Evolutionary conservation across 2,329 filamentous ascomycete genomes (phyloP).

Genomic region (Aspergillus sp.): DNA sequence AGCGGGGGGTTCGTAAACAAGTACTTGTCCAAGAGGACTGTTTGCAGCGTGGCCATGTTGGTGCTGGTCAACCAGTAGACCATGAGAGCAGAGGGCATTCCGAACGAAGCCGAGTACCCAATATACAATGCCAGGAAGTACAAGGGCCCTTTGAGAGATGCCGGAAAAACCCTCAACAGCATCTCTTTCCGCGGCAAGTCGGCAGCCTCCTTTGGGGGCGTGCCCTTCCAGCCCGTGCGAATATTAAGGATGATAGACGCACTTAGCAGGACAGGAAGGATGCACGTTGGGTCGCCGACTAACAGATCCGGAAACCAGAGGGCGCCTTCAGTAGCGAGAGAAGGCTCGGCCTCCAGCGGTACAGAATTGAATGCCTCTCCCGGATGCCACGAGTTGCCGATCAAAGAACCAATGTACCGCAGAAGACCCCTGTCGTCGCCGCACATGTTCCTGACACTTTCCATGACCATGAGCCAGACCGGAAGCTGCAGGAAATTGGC

Average conservation of each 20-base stretch:
- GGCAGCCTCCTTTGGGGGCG: slow-evolving; percentile 11
- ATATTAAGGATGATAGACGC: slow-evolving; percentile 43
- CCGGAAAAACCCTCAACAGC: slow-evolving; percentile 13
- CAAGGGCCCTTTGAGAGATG: slow-evolving; percentile 21
- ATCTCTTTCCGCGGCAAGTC: slow-evolving; percentile 20
- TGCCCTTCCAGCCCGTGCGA: slow-evolving; percentile 19
- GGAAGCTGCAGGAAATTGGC: slow-evolving; percentile 34
- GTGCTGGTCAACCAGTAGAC: slow-evolving; percentile 44
- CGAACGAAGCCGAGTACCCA: slow-evolving; percentile 21
- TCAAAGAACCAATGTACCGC: slow-evolving; percentile 24
- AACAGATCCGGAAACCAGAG: slow-evolving; percentile 53
- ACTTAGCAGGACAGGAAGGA: slow-evolving; percentile 42
- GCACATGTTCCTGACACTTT: slow-evolving; percentile 40
- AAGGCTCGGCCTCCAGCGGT: slow-evolving; percentile 34
- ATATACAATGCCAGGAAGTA: slow-evolving; percentile 32
- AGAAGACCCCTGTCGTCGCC: slow-evolving; percentile 34
- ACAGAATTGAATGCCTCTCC: slow-evolving; percentile 11
- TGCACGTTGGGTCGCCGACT: slow-evolving; percentile 41
- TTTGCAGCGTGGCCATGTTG: slow-evolving; percentile 34
- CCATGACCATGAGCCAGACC: slow-evolving; percentile 39
- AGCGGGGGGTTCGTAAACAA: slow-evolving; percentile 28
- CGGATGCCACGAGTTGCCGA: slow-evolving; percentile 8
- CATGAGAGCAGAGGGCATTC: slow-evolving; percentile 38
- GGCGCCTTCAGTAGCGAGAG: slow-evolving; percentile 47
- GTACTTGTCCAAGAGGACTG: slow-evolving; percentile 28